phyloP scores from a whole-genome alignment of 192 early-diverging fungal species.

The Lobosporangium transversale region DNA sequence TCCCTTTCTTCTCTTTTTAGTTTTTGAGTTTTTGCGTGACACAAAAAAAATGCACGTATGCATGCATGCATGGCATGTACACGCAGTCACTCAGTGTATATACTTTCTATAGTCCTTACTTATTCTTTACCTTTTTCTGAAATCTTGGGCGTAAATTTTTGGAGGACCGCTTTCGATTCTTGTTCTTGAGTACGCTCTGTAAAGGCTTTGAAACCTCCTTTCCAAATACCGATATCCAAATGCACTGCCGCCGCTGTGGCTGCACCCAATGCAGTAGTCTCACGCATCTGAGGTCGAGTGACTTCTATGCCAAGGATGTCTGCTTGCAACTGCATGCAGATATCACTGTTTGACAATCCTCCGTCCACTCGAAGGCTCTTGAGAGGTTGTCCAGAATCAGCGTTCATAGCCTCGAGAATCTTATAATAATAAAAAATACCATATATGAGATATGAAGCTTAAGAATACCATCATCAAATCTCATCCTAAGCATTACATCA shows the following conservation, averaged over 20 bases:
- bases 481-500: not conserved
- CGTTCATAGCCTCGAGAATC: slow-evolving; percentile 90
- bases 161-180: slow-evolving; percentile 12
- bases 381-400: slow-evolving; percentile 74
- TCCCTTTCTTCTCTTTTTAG: too few species aligned
- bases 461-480: too few species aligned
- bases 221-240: slow-evolving; percentile 58
- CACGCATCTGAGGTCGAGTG: slow-evolving; percentile 84
- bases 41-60: too few species aligned
- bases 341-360: slow-evolving; percentile 90
- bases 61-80: too few species aligned
- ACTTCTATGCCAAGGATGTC: slow-evolving; percentile 85
- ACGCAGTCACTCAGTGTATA: too few species aligned
- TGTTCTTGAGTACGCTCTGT: slow-evolving; percentile 5
- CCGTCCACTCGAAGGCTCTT: slow-evolving; percentile 90
- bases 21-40: too few species aligned
- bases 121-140: slow-evolving; percentile 27
- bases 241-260: slow-evolving; percentile 90
- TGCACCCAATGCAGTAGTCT: slow-evolving; percentile 92
- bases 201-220: slow-evolving; percentile 50
- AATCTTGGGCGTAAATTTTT: slow-evolving; percentile 19
- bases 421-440: too few species aligned
- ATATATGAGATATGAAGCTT: not conserved
- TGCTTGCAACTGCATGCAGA: slow-evolving; percentile 94
- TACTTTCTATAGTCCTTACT: too few species aligned